Percentiles rank a stretch among this genome's conserved stretches.
Evolutionary conservation across 371 early-diverging fungal species (phyloP).

Genomic region (Fennellomyces sp.): DNA sequence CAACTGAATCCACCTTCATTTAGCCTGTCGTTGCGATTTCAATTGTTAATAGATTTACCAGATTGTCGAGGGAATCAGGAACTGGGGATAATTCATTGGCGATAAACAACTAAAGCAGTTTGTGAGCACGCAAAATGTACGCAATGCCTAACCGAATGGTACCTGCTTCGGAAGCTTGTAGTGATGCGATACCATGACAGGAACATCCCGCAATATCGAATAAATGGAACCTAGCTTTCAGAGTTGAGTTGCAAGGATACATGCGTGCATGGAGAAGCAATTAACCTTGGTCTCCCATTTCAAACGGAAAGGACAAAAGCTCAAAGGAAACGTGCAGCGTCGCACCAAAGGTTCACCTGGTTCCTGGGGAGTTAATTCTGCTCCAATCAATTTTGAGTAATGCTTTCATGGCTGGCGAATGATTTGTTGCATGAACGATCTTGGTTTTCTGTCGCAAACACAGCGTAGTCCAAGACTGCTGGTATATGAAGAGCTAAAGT

Average conservation of each 20-base stretch:
- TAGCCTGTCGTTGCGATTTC: not conserved
- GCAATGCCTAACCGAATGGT: no score
- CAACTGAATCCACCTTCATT: slow-evolving; percentile 12
- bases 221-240: slow-evolving; percentile 42
- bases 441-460: no score
- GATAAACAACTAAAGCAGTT: slow-evolving; percentile 25
- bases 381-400: no score
- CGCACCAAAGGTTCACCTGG: no score
- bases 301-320: not conserved
- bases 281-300: slow-evolving; percentile 23
- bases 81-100: slow-evolving; percentile 35
- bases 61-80: slow-evolving; percentile 35
- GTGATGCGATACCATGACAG: slow-evolving; percentile 56
- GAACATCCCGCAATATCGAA: slow-evolving; percentile 51
- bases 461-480: no score
- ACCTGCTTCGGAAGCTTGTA: slow-evolving; percentile 55
- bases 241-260: not conserved
- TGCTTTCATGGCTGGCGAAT: no score
- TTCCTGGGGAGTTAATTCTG: no score
- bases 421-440: no score
- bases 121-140: not conserved
- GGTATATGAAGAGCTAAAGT: no score
- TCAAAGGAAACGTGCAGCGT: no score
- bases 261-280: not conserved
- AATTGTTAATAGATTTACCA: slow-evolving; percentile 24